Evolutionary conservation across 208 protist species (phyloP), one percentile per base, ranked within the genome.

Genomic region (Trypanosoma theileri): DNA sequence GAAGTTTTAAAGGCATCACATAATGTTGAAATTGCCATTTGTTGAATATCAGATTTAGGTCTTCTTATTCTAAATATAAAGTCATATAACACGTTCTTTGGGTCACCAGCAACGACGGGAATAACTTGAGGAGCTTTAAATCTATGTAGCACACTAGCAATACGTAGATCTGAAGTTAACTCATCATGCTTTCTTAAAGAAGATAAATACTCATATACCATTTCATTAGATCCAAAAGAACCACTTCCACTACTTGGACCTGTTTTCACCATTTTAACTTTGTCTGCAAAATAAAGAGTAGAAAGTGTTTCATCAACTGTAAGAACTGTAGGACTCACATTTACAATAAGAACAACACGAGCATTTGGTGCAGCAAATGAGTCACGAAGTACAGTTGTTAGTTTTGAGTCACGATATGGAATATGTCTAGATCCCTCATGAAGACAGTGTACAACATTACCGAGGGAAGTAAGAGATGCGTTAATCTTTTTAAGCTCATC

Each of bases 401-500:
- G 79, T 70, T 94, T 95, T 19, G 86, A 89, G 62, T 89, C 80
- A 41, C 95, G 91, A 67, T 95, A 98, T 35, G 88, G 89, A 45
- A 95, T 83, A 66, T 94, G 86, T 59, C 74, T 69, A 3, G 80
- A 75, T 35, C 89, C 87, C 78, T 89, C 81, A 75, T 91, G 72
- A 46, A 98, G 73, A 44, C 74, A 81, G 71, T 94, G 81, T 65
- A 98, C 95, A 17, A 98, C 95, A 66, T 95, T 96, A 42, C 94
- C 93, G 19, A 98, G 86, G 8, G 91, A 79, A 31, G 95, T 95
- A 22, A 98, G 90, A 55, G 88, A 96, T 66, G 84, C 82, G 81
- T 98, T 98, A 70, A 98, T 98, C 13, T 74, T 71, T 31, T 86
- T 88, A 11, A 91, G 83, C 73, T 98, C 94, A 54, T 84, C 75